These are phyloP conservation scores for Aspergillus cristatus DNA, from an alignment of 495 filamentous ascomycete species.

Conservation along the genomic window DNA sequence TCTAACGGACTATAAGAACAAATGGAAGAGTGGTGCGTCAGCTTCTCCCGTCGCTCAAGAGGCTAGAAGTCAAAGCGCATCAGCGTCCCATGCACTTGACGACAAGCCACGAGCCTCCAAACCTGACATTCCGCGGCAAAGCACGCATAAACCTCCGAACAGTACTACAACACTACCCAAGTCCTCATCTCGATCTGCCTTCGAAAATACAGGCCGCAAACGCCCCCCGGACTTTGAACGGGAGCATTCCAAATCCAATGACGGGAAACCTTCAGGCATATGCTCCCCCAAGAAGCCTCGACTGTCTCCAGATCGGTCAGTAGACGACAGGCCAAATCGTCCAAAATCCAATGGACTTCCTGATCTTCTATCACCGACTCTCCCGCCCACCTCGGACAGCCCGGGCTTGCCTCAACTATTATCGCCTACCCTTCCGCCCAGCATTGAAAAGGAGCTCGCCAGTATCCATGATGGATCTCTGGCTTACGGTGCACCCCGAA, in stretches of 20 bases:
- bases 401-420: conserved; percentile 30
- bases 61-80: conserved; percentile 8
- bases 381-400: conserved; percentile 26
- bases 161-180: conserved; percentile 7
- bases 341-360: conserved; percentile 22
- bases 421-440: conserved; percentile 39
- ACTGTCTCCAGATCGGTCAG: conserved; percentile 19
- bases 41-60: conserved; percentile 16
- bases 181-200: conserved; percentile 8
- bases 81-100: conserved; percentile 9
- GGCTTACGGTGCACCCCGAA: conserved; percentile 5
- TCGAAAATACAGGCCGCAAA: conserved; percentile 21
- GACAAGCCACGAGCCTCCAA: conserved; percentile 13
- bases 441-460: conserved; percentile 40
- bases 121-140: conserved; percentile 12
- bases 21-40: conserved; percentile 23
- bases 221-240: conserved; percentile 19
- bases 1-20: conserved; percentile 41
- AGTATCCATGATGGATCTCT: conserved; percentile 18
- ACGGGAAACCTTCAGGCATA: conserved; percentile 11
- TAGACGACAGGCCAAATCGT: conserved; percentile 10
- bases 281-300: conserved; percentile 23
- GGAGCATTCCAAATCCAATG: conserved; percentile 10
- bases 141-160: conserved; percentile 7
- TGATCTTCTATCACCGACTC: conserved; percentile 33